Evolutionary conservation across 192 early-diverging fungal genomes (phyloP), one percentile per base, ranked within the genome.

Genomic region (Dissophora ornata): DNA sequence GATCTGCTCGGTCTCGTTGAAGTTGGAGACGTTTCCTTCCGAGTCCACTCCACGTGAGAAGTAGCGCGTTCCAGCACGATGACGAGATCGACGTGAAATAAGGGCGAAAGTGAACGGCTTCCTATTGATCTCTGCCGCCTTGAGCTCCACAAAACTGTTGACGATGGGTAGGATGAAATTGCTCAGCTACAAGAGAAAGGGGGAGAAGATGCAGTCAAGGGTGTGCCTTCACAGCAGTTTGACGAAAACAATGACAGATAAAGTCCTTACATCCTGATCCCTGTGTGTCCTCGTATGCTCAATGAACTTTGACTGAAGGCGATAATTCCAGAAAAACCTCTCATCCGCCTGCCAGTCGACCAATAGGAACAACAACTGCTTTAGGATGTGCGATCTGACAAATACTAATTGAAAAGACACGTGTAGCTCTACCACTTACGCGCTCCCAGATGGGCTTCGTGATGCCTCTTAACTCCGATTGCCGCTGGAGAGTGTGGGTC

Each of bases 1-100:
- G 53, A 98, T 80, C 79, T 98, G 96, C 68, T 99, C 97, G 4
- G 96, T 97, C 82, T 99, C 98, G 2, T 95, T 94, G 79, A 89
- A 98, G 73, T 99, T 99, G 30, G 98, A 94, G 19, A 98, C 97
- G 69, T 97, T 90, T 22, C 97, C 98, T 11, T 92, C 61, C 25
- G 84, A 86, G 78, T 99, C 97, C 25, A 97, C 89, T 46, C 98
- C 97, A 40, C 98, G 90, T 38, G 92, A 91, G 78, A 97, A 92
- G 74, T 91, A 99, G 7, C 98, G 91, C 0, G 95, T 93, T 9
- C 73, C 96, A 48, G 86, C 87, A 44, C 93, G 87, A 71, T 88
- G 88, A 61, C 92, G 87, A 24, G 89, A 93, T 34, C 95, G 87
- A 30, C 97, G 91, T 9, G 94, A 89, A 8, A 98, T 86, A 19